Percentiles rank a stretch among this genome's conserved stretches.
phyloP scores from a whole-genome alignment of 345 rosid genomes.

The Triadica sebifera region DNA sequence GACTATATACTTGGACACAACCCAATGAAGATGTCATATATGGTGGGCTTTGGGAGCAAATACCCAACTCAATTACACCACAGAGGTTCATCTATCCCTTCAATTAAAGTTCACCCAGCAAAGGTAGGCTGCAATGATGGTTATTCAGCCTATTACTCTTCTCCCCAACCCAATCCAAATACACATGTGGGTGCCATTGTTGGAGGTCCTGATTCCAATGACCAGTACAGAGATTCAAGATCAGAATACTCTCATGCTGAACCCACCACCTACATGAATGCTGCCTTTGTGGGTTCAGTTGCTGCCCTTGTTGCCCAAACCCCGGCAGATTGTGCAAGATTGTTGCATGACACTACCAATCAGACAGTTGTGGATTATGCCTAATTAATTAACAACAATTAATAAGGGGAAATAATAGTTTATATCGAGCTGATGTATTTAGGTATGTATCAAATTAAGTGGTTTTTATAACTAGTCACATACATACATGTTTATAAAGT shows the following conservation, averaged over 20 bases:
- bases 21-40: slow-evolving; percentile 76
- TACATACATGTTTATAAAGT: too few species aligned
- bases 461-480: too few species aligned
- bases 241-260: slow-evolving; percentile 58
- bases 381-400: too few species aligned
- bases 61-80: slow-evolving; percentile 71
- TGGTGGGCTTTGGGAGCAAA: slow-evolving; percentile 80
- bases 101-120: slow-evolving; percentile 3
- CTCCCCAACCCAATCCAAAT: slow-evolving; percentile 55
- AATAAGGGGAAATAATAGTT: too few species aligned
- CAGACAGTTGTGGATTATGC: neutral
- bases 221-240: slow-evolving; percentile 51
- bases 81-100: slow-evolving; percentile 60
- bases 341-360: neutral
- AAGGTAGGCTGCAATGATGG: slow-evolving; percentile 57
- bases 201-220: slow-evolving; percentile 72
- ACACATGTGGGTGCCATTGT: slow-evolving; percentile 69
- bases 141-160: slow-evolving; percentile 32
- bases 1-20: slow-evolving; percentile 48
- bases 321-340: neutral
- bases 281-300: slow-evolving; percentile 24
- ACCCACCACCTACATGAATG: slow-evolving; percentile 43
- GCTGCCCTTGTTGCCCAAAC: slow-evolving; percentile 14
- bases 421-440: too few species aligned
- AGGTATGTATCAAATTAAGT: too few species aligned